Evolutionary conservation across 768 basidiomycete species (phyloP).

Genomic region (Termitomyces titanicus): DNA sequence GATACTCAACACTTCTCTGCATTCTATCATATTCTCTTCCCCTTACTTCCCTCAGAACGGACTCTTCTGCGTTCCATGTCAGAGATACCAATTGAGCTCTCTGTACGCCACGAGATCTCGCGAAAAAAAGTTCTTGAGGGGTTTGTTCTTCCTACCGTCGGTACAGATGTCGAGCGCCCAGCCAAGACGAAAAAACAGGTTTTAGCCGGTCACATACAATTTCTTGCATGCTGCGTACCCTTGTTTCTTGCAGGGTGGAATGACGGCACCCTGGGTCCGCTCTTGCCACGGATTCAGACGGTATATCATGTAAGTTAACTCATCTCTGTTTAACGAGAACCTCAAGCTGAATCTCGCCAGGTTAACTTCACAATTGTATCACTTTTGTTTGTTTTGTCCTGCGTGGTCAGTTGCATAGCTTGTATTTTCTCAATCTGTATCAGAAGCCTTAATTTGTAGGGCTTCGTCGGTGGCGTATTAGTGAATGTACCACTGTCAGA

Average conservation of each 20-base stretch:
- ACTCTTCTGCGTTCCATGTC: constrained; percentile 1
- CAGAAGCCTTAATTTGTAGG: constrained; percentile 14
- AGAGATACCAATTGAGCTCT: constrained; percentile 7
- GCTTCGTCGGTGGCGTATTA: constrained; percentile 26
- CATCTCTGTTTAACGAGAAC: background rate
- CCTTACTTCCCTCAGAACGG: background rate
- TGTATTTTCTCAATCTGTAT: background rate
- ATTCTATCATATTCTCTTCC: background rate
- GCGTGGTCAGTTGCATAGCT: constrained; percentile 17
- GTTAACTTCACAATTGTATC: constrained; percentile 37
- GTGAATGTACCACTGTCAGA: constrained; percentile 26
- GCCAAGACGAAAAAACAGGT: constrained; percentile 20
- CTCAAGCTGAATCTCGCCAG: constrained; percentile 14
- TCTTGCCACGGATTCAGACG: constrained; percentile 7
- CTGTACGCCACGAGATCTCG: constrained; percentile 4
- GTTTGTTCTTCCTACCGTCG: background rate
- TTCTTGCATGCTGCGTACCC: constrained; percentile 50
- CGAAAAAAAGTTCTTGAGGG: constrained; percentile 11
- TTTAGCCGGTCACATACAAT: constrained; percentile 37
- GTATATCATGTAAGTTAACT: background rate
- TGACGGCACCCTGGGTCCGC: constrained; percentile 9
- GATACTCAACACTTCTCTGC: background rate
- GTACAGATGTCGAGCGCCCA: background rate
- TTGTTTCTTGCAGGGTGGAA: constrained; percentile 40
- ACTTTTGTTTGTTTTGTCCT: constrained; percentile 39